Percentiles rank a stretch among this genome's conserved stretches.
Conservation (phyloP, 2,329 filamentous ascomycete species). For the Paecilomyces formosus region DNA sequence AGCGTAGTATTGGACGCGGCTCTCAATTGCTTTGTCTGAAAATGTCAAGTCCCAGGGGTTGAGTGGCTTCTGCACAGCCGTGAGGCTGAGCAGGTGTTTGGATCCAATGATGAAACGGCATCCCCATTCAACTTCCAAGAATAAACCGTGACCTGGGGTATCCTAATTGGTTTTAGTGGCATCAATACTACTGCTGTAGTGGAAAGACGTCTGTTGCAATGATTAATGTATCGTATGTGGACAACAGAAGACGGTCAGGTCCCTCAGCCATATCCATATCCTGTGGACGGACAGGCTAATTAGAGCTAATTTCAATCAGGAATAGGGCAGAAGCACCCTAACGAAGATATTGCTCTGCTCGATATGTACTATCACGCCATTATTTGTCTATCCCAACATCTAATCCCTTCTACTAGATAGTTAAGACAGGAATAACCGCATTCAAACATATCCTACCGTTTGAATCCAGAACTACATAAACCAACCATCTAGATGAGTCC, state of each 20-base stretch:
- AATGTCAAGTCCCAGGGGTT: not conserved
- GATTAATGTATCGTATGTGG: too few species aligned
- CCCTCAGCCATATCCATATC: too few species aligned
- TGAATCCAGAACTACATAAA: not conserved
- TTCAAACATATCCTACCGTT: not conserved
- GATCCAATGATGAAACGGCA: not conserved
- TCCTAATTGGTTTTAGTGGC: too few species aligned
- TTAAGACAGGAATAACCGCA: not conserved
- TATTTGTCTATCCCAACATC: not conserved
- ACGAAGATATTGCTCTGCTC: too few species aligned
- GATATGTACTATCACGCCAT: not conserved
- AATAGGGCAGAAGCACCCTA: too few species aligned
- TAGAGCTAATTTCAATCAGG: too few species aligned
- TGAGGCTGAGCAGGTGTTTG: not conserved
- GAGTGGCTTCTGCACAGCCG: not conserved
- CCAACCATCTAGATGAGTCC: conserved; percentile 1
- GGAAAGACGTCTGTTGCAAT: too few species aligned
- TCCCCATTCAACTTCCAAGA: not conserved
- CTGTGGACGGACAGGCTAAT: too few species aligned
- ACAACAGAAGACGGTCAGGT: too few species aligned
- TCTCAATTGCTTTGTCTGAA: not conserved
- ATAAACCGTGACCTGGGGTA: not conserved
- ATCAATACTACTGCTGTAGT: too few species aligned
- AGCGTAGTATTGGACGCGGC: not conserved
- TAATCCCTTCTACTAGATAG: not conserved